Conservation (phyloP, 2,329 filamentous ascomycete genomes). For the Fusarium neocosmosporiellum region DNA sequence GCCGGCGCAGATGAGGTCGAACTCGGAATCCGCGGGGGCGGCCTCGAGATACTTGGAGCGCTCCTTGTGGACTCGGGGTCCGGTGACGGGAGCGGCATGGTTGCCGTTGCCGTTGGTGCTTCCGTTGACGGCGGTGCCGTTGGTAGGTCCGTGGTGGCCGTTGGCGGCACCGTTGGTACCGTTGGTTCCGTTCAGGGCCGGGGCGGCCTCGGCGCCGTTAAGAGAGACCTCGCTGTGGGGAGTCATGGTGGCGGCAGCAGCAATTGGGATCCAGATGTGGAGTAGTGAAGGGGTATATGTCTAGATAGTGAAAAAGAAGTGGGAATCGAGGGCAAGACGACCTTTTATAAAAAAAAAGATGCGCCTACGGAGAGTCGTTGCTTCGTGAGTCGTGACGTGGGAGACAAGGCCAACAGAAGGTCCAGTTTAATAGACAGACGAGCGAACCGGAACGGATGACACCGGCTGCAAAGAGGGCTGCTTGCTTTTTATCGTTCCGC, state of each 20-base stretch:
- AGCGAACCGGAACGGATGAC: conserved; percentile 13
- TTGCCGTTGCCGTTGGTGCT: conserved; percentile 36
- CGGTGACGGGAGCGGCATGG: conserved; percentile 31
- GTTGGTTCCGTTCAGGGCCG: conserved; percentile 36
- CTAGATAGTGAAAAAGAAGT: conserved; percentile 9
- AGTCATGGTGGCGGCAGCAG: conserved; percentile 45
- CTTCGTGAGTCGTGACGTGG: conserved; percentile 19
- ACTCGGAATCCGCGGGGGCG: conserved; percentile 66
- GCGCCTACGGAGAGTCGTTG: conserved; percentile 10
- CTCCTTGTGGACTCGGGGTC: conserved; percentile 39
- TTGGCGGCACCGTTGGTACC: conserved; percentile 26
- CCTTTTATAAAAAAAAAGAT: conserved; percentile 14
- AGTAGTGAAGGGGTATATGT: conserved; percentile 13
- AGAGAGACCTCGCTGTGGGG: conserved; percentile 50
- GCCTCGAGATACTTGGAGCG: conserved; percentile 38
- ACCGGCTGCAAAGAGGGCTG: conserved; percentile 19
- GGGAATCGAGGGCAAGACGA: not conserved
- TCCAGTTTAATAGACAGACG: conserved; percentile 17
- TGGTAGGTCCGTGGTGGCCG: conserved; percentile 18
- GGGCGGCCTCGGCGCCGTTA: conserved; percentile 41
- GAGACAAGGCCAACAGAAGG: not conserved
- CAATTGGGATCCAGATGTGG: conserved; percentile 10
- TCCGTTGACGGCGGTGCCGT: conserved; percentile 34
- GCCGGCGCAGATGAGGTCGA: conserved; percentile 90
- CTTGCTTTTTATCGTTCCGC: conserved; percentile 21